Evolutionary conservation across 148 eudicot species (phyloP), one percentile per base, ranked within the genome.

Genomic region (Pouteria glomerata): DNA sequence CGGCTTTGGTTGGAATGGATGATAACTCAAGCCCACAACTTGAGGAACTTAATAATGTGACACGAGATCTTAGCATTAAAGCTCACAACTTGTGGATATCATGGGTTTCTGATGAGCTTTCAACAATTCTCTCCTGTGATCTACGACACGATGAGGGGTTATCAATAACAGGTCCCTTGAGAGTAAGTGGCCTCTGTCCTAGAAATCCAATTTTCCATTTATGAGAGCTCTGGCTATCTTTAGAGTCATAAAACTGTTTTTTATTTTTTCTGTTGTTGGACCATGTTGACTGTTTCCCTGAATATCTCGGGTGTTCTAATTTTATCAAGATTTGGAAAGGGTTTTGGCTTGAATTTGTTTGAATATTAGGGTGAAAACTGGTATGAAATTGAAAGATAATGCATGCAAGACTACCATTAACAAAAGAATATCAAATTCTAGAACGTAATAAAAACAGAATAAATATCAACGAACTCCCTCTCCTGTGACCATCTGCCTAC

Each of bases 51-150:
- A 79, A 72, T 66, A 79, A 76, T 79, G 73, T 69, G 66, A 87
- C 87, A 76, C 81, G 83, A 78, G 94, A 91, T 82, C 93, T 91
- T 34, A 85, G 87, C 72, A 68, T 89, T 63, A 82, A 72, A 68
- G 91, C 96, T 75, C 93, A 95, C 71, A 83, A 87, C 73, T 66
- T 95, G 74, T 95, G 99, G 99, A 89, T 91, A 69, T 85, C 89
- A 63, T 95, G 97, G 97, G 84, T 95, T 39, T 84, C 97, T 48
- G 86, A 84, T 75, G 93, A 91, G 76, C 96, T 95, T 48, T 82
- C 96, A 41, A 58, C 59, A 48, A 72, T 85, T 52, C 87, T 95
- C 33, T 84, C 82, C 2, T 68, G 69, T 29, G 78, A 90, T 74
- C 90, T 91, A 64, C 80, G 74, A 69, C 74, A 66, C 67, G 99